Percentiles rank a stretch among this genome's conserved stretches.
phyloP scores from a whole-genome alignment of 768 basidiomycete species.

The Scleroderma bovista region DNA sequence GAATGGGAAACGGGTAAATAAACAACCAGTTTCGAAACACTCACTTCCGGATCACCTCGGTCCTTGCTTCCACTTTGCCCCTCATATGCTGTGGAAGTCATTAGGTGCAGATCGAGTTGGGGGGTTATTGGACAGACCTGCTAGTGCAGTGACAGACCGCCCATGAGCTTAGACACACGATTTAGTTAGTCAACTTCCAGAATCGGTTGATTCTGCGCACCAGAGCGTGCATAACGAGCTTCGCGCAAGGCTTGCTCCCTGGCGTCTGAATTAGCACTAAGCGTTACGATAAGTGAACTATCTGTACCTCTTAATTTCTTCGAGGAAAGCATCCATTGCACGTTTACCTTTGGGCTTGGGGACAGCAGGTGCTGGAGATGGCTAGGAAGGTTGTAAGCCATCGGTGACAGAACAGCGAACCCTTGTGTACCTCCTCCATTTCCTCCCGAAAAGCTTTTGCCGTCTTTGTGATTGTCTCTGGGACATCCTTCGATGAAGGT shows the following conservation, averaged over 20 bases:
- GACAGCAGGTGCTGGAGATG: slow-evolving; percentile 48
- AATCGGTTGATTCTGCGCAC: slow-evolving; percentile 31
- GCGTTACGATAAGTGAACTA: neutral
- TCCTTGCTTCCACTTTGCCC: slow-evolving; percentile 88
- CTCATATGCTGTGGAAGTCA: slow-evolving; percentile 61
- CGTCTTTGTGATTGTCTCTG: slow-evolving; percentile 26
- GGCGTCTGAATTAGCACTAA: neutral
- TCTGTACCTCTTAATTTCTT: slow-evolving; percentile 86
- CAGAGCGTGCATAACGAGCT: slow-evolving; percentile 68
- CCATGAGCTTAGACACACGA: slow-evolving; percentile 41
- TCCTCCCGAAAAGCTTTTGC: slow-evolving; percentile 27
- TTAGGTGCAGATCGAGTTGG: neutral
- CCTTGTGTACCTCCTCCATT: slow-evolving; percentile 29
- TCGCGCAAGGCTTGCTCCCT: slow-evolving; percentile 94
- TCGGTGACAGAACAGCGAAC: neutral
- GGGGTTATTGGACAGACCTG: slow-evolving; percentile 46
- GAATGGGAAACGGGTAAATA: slow-evolving; percentile 1
- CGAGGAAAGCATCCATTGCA: slow-evolving; percentile 93
- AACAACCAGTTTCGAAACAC: slow-evolving; percentile 8
- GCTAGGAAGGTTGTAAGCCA: slow-evolving; percentile 29
- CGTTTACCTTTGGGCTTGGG: slow-evolving; percentile 89
- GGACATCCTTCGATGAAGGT: slow-evolving; percentile 31
- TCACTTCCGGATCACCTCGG: slow-evolving; percentile 79
- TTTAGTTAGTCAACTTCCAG: neutral
- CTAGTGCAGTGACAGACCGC: slow-evolving; percentile 86